phyloP scores from a whole-genome alignment of 345 rosid genomes.

The Sisymbrium altissimum region DNA sequence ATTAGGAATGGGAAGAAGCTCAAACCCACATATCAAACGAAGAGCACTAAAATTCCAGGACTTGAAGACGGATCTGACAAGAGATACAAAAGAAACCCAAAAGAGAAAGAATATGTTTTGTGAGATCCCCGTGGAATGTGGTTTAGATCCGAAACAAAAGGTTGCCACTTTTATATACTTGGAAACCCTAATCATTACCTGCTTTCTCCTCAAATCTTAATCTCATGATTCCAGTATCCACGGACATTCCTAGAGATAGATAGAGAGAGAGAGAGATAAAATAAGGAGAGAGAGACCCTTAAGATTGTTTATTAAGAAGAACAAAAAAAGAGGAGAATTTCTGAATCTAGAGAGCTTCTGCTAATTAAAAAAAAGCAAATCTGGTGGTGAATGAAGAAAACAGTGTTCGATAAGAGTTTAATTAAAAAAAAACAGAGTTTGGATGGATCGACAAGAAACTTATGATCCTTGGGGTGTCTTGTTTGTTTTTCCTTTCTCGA shows the following conservation, averaged over 20 bases:
- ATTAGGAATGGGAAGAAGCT: neutral
- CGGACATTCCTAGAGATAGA: constrained; percentile 16
- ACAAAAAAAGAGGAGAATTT: neutral
- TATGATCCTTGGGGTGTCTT: neutral
- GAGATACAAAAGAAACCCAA: neutral
- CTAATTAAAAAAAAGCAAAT: neutral
- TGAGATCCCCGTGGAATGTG: constrained; percentile 25
- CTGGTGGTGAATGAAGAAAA: neutral
- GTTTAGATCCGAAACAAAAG: constrained; percentile 12
- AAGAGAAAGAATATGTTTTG: neutral
- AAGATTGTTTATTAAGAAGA: neutral
- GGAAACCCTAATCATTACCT: constrained; percentile 37
- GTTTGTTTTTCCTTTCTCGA: constrained; percentile 23
- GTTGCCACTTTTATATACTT: constrained; percentile 20
- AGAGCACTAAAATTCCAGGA: constrained; percentile 18
- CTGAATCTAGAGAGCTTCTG: constrained; percentile 30
- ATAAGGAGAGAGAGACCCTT: neutral
- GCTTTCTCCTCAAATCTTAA: constrained; percentile 35
- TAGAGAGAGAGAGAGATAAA: neutral
- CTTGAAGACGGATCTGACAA: constrained; percentile 35
- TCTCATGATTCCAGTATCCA: constrained; percentile 38
- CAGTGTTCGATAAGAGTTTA: no score
- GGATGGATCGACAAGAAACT: neutral
- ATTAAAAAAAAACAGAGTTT: neutral
- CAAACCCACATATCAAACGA: constrained; percentile 18